Base-by-base conservation (phyloP, 2,329 filamentous ascomycete species). In the Beauveria sp. region DNA sequence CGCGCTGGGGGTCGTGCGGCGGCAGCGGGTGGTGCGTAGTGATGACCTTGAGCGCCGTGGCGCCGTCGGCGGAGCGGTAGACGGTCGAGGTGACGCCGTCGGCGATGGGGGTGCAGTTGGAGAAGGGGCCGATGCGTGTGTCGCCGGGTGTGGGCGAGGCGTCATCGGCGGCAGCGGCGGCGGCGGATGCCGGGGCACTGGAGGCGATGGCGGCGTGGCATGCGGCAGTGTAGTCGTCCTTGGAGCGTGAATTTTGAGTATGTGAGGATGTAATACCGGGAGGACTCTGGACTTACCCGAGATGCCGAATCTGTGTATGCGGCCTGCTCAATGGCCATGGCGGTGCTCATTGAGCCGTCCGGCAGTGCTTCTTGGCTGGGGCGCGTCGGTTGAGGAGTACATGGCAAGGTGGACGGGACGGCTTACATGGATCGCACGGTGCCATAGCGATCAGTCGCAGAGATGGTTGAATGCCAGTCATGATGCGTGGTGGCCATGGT, bases 1-100 rank as follows among this genome's bases (percentile, higher is more conserved):
- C 95, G 49, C 90, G 86, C 52, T 82, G 77, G 1, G 91, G 88
- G 71, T 96, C 87, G 74, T 99, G 95, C 10, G 95, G 95, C 63
- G 89, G 86, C 43, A 87, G 82, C 75, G 88, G 86, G 60, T 82
- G 79, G 43, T 87, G 87, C 38, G 90, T 87, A 31, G 85, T 86
- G 42, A 95, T 96, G 63, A 97, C 86, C 72, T 99, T 99, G 54
- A 99, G 78, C 2, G 93, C 95, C 14, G 31, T 42, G 5, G 31
- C 26, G 20, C 78, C 76, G 58, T 75, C 68, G 24, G 72, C 76
- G 46, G 86, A 86, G 67, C 88, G 88, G 76, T 93, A 98, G 56
- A 99, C 86, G 61, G 88, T 85, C 20, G 93, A 95, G 64, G 91
- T 95, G 14, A 93, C 79, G 22, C 95, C 95, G 65, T 79, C 78